Evolutionary conservation across 768 basidiomycete species (phyloP).

Genomic region (Panus rudis): DNA sequence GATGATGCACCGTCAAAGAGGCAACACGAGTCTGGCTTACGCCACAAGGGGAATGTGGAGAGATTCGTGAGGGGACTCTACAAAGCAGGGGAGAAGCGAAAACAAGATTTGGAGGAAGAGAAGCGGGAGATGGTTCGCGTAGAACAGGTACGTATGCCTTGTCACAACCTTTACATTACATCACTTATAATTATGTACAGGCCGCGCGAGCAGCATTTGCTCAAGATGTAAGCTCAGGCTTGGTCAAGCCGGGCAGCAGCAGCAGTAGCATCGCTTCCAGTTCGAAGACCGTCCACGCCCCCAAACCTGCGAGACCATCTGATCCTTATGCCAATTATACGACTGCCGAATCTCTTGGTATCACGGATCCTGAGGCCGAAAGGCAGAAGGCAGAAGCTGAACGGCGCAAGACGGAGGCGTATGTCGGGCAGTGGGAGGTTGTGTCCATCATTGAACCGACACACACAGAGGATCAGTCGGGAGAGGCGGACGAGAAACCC

Average conservation of each 20-base stretch:
- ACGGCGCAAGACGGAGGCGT: slow-evolving; percentile 54
- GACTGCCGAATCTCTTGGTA: slow-evolving; percentile 80
- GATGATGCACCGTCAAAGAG: slow-evolving; percentile 90
- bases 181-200: slow-evolving; percentile 27
- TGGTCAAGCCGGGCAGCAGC: slow-evolving; percentile 35
- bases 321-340: slow-evolving; percentile 81
- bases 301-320: slow-evolving; percentile 39
- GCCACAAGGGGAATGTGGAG: slow-evolving; percentile 93
- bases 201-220: slow-evolving; percentile 78
- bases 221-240: slow-evolving; percentile 67
- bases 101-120: slow-evolving; percentile 81
- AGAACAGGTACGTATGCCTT: slow-evolving; percentile 52
- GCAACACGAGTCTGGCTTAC: slow-evolving; percentile 89
- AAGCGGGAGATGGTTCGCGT: slow-evolving; percentile 80
- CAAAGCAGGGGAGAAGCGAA: slow-evolving; percentile 85
- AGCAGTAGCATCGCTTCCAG: too few relatives aligned
- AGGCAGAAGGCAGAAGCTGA: slow-evolving; percentile 53
- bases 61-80: slow-evolving; percentile 88
- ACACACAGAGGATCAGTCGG: slow-evolving; percentile 16
- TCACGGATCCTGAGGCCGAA: slow-evolving; percentile 69
- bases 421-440: slow-evolving; percentile 74
- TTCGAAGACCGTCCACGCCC: slow-evolving; percentile 27
- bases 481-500: slow-evolving; percentile 6
- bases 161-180: not conserved
- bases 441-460: slow-evolving; percentile 33